Evolutionary conservation across 768 basidiomycete genomes (phyloP), one percentile per base, ranked within the genome.

Genomic region (Auricularia sp.): DNA sequence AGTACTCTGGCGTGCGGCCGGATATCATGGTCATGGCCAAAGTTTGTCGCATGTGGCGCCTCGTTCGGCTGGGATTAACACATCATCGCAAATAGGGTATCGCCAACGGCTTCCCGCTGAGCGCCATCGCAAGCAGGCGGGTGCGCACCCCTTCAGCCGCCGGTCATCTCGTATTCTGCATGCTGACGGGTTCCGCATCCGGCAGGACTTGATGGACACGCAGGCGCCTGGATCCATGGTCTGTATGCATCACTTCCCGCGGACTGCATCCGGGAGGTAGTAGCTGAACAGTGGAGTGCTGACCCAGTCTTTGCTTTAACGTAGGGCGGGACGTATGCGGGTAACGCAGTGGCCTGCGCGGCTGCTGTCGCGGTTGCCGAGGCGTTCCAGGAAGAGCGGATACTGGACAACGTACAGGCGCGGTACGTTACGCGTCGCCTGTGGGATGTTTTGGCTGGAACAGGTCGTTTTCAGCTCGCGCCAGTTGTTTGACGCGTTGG

Each of bases 101-200:
- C 5, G 92, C 91, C 45, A 93, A 95, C 73, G 95, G 95, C 3
- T 96, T 97, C 83, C 96, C 96, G 2, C 78, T 98, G 64, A 93
- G 91, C 65, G 94, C 86, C 6, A 84, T 98, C 47, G 82, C 94
- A 62, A 88, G 89, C 67, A 77, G 29, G 8, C 34, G 29, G 56
- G 56, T 59, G 14, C 29, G 56, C 18, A 29, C 21, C 0, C 47
- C 24, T 4, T 24, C 11, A 6, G 29, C 10, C 33, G 24, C 14
- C 10, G 56, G 6, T 14, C 10, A 5, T 21, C 24, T 4, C 2
- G 29, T 29, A 29, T 29, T 29, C 24, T 59, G 56, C 14, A 59
- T 34, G 24, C 70, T 33, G 29, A 59, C 24, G 11, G 4, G 5
- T 35, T 24, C 39, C 13, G 8, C 13, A 8, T 24, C 18, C 14